Conservation (phyloP, 2,329 filamentous ascomycete genomes). For the Alternaria hordeiaustralica region DNA sequence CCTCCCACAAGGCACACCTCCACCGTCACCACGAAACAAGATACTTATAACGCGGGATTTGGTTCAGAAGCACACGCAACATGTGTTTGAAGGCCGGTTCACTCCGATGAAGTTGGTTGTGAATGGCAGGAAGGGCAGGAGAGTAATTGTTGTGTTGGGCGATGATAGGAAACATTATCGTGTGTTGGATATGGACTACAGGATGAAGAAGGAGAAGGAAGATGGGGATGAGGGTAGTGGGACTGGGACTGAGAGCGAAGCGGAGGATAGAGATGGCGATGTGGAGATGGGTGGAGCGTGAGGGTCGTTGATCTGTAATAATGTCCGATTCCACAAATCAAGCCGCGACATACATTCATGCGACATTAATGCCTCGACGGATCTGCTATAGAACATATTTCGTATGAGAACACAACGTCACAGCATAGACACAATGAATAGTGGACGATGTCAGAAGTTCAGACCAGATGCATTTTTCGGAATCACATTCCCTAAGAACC, state of each 20-base stretch:
- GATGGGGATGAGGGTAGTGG: constrained; percentile 1
- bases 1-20: not conserved
- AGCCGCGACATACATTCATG: not conserved
- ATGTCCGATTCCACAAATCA: not conserved
- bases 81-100: constrained; percentile 58
- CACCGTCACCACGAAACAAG: not conserved
- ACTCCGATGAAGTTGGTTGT: constrained; percentile 59
- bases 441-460: constrained; percentile 27
- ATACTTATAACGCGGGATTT: constrained; percentile 9
- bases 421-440: not conserved
- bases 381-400: not conserved
- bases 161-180: constrained; percentile 61
- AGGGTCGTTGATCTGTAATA: not conserved
- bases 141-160: constrained; percentile 63
- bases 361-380: not conserved
- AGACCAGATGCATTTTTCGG: constrained; percentile 46
- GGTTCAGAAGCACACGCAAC: constrained; percentile 45
- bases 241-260: constrained; percentile 10
- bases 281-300: constrained; percentile 1
- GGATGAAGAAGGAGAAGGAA: constrained; percentile 30
- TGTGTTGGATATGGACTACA: constrained; percentile 62
- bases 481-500: constrained; percentile 48
- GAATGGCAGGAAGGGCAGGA: constrained; percentile 61
- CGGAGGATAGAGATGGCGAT: constrained; percentile 8
- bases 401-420: not conserved